phyloP scores from a whole-genome alignment of 345 rosid genomes.

The Firmiana major region DNA sequence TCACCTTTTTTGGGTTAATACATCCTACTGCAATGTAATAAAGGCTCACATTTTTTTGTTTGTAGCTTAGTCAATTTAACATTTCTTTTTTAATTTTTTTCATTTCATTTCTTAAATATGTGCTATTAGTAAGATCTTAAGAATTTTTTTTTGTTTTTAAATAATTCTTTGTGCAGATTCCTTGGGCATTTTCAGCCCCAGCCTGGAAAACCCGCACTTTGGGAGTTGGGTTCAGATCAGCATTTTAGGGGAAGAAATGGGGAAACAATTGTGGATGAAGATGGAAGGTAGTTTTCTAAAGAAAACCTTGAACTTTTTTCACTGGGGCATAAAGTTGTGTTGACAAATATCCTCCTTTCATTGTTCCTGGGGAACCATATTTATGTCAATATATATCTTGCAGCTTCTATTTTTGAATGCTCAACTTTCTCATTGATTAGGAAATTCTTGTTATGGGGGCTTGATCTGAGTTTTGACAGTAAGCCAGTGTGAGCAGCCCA shows the following conservation, averaged over 20 bases:
- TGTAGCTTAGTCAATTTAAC: background rate
- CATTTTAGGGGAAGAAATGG: constrained; percentile 54
- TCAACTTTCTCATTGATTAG: constrained; percentile 8
- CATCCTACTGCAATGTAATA: background rate
- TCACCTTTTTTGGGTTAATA: background rate
- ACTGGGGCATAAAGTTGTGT: background rate
- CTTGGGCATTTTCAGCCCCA: constrained; percentile 87
- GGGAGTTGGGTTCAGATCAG: constrained; percentile 77
- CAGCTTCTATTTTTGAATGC: constrained; percentile 10
- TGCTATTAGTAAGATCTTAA: constrained; percentile 5
- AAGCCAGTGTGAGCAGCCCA: background rate
- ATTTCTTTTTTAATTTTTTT: constrained; percentile 5
- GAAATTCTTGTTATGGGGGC: constrained; percentile 2
- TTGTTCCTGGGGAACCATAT: background rate
- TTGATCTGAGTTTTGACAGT: background rate
- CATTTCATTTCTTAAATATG: background rate
- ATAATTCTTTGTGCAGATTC: constrained; percentile 54
- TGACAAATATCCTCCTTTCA: background rate
- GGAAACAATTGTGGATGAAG: constrained; percentile 47
- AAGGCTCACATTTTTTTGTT: background rate
- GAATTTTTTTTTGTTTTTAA: background rate
- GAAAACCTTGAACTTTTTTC: constrained; percentile 9
- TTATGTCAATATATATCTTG: constrained; percentile 5
- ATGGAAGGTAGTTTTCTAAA: constrained; percentile 54
- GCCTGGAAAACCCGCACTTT: constrained; percentile 61